Evolutionary conservation across 352 stramenopile species (phyloP).

Genomic region (Phytophthora rubi): DNA sequence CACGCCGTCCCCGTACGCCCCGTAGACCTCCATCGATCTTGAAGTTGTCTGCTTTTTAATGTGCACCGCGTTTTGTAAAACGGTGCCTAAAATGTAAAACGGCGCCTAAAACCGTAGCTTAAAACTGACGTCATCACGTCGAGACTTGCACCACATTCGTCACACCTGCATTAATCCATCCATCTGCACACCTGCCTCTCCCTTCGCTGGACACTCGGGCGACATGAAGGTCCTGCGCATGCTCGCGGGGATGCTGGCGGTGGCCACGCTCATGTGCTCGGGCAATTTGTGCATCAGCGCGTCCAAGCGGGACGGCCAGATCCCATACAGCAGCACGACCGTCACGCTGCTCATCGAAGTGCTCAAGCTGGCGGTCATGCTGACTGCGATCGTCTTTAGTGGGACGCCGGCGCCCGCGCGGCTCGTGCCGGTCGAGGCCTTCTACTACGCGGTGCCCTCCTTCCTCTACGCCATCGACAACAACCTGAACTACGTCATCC

Average conservation of each 20-base stretch:
- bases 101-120: not conserved
- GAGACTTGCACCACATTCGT: constrained; percentile 7
- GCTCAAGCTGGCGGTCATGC: constrained; percentile 71
- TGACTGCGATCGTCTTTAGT: constrained; percentile 49
- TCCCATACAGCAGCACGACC: constrained; percentile 85
- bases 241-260: constrained; percentile 67
- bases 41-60: constrained; percentile 16
- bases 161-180: too few species aligned
- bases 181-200: not conserved
- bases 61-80: not conserved
- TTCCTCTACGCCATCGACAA: constrained; percentile 90
- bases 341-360: constrained; percentile 88
- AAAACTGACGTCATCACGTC: constrained; percentile 21
- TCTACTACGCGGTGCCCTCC: constrained; percentile 85
- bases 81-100: not conserved
- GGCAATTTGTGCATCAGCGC: constrained; percentile 88
- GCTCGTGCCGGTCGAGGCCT: constrained; percentile 58
- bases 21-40: constrained; percentile 67
- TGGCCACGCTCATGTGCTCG: constrained; percentile 75
- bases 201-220: not conserved
- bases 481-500: constrained; percentile 90
- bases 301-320: constrained; percentile 78
- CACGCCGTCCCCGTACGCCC: constrained; percentile 53
- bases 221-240: constrained; percentile 53
- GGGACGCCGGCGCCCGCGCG: constrained; percentile 44